These are phyloP conservation scores for Dianthus caryophyllus DNA, from an alignment of 148 eudicot species.

Conservation along the genomic window DNA sequence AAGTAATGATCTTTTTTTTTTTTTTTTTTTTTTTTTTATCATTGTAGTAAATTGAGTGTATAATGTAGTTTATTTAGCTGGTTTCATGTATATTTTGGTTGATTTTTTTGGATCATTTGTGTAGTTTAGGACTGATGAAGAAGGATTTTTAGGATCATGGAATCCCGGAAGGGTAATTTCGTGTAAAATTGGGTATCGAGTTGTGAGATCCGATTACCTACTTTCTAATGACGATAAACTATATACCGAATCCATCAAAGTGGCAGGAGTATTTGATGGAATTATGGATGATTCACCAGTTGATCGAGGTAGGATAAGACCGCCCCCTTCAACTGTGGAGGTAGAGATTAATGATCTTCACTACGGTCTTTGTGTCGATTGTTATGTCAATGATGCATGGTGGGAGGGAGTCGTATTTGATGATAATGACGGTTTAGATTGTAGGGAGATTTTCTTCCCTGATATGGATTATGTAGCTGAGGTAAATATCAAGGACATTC, in stretches of 20 bases:
- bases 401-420: constrained; percentile 98
- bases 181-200: constrained; percentile 22
- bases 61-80: constrained; percentile 5
- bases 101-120: constrained; percentile 11
- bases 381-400: constrained; percentile 66
- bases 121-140: constrained; percentile 79
- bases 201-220: constrained; percentile 49
- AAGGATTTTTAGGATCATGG: constrained; percentile 86
- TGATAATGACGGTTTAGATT: constrained; percentile 30
- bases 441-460: constrained; percentile 70
- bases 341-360: constrained; percentile 20
- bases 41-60: background rate
- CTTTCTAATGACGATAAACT: constrained; percentile 32
- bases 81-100: background rate
- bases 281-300: background rate
- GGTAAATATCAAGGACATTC: constrained; percentile 20
- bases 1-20: background rate
- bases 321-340: constrained; percentile 31
- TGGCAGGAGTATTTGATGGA: constrained; percentile 43
- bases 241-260: constrained; percentile 39
- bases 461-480: constrained; percentile 68
- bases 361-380: constrained; percentile 79
- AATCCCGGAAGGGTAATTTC: constrained; percentile 49
- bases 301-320: constrained; percentile 53
- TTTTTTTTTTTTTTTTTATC: too few species aligned